phyloP scores from a whole-genome alignment of 2,329 filamentous ascomycete genomes.

The Pseudocercospora fuligena region DNA sequence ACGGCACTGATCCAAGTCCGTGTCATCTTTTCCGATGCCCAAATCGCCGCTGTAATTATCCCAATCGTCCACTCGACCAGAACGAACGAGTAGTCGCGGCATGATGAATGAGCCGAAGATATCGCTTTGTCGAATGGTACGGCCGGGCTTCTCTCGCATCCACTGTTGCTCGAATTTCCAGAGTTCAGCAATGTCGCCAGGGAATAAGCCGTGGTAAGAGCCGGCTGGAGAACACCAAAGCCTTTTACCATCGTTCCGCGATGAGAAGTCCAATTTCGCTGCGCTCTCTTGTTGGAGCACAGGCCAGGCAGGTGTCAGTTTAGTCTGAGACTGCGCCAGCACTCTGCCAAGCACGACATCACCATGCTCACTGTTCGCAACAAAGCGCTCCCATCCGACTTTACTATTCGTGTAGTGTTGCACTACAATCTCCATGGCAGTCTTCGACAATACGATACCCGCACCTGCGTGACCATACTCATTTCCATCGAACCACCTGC shows the following conservation, averaged over 20 bases:
- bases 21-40: slow-evolving; percentile 1
- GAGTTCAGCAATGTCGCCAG: slow-evolving; percentile 29
- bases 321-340: slow-evolving; percentile 28
- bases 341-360: slow-evolving; percentile 35
- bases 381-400: slow-evolving; percentile 33
- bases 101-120: slow-evolving; percentile 34
- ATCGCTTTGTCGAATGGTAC: slow-evolving; percentile 31
- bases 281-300: slow-evolving; percentile 41
- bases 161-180: slow-evolving; percentile 39
- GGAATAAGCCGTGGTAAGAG: slow-evolving; percentile 34
- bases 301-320: slow-evolving; percentile 32
- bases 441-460: slow-evolving; percentile 50
- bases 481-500: slow-evolving; percentile 50
- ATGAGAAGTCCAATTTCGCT: slow-evolving; percentile 45
- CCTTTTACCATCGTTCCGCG: slow-evolving; percentile 30
- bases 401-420: slow-evolving; percentile 48
- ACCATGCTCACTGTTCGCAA: slow-evolving; percentile 32
- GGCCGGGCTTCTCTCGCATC: slow-evolving; percentile 24
- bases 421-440: slow-evolving; percentile 41
- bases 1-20: slow-evolving; percentile 19
- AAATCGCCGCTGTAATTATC: slow-evolving; percentile 33
- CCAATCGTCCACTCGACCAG: slow-evolving; percentile 33
- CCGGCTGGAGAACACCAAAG: slow-evolving; percentile 38
- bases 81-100: slow-evolving; percentile 30
- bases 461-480: slow-evolving; percentile 47